Evolutionary conservation across 805 yeast species (phyloP), one percentile per base, ranked within the genome.

Genomic region (Brettanomyces nanus): DNA sequence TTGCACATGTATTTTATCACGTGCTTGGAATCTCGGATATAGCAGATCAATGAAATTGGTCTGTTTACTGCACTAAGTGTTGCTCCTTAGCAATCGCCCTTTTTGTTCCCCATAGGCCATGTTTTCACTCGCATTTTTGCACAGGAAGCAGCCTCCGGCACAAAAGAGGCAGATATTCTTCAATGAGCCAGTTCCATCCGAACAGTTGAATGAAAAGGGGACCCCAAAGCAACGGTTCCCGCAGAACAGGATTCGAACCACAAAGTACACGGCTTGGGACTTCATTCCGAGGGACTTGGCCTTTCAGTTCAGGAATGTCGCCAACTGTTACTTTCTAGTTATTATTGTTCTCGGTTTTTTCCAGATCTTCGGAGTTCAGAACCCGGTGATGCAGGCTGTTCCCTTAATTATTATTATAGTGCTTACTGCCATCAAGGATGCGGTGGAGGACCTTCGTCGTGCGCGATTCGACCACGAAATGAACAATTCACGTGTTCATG

Each of bases 331-430:
- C 52, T 76, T 76, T 62, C 60, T 76, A 46, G 46, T 73, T 15
- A 60, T 75, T 49, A 69, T 71, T 40, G 73, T 76, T 23, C 55
- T 76, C 45, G 80, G 81, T 32, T 73, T 71, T 22, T 78, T 80
- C 56, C 66, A 75, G 44, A 74, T 83, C 33, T 83, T 83, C 54
- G 94, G 94, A 33, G 87, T 80, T 17, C 68, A 73, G 23, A 67
- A 66, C 42, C 87, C 92, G 1, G 90, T 77, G 2, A 63, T 83
- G 51, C 80, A 83, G 17, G 84, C 87, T 3, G 89, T 82, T 25
- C 94, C 94, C 3, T 71, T 83, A 53, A 80, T 82, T 55, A 89
- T 83, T 39, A 82, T 83, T 63, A 87, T 83, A 15, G 65, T 68
- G 38, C 63, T 83, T 45, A 83, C 92, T 3, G 89, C 86, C 4